phyloP scores from a whole-genome alignment of 208 protist genomes.

The Acanthamoeba rhysodes region DNA sequence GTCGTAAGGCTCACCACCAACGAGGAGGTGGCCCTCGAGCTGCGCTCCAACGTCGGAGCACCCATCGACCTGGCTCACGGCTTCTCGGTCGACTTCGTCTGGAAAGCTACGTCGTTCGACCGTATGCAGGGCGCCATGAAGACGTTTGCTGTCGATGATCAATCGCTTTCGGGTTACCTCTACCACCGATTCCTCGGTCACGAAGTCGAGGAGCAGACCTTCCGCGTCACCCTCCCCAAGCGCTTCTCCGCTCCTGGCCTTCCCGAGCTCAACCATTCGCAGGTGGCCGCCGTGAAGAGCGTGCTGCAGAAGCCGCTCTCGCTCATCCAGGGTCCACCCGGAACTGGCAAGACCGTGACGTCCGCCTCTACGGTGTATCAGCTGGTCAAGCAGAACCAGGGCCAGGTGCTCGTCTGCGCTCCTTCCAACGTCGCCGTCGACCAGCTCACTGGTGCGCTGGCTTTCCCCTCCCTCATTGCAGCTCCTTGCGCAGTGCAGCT shows the following conservation, averaged over 20 bases:
- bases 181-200: constrained; percentile 96
- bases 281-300: constrained; percentile 91
- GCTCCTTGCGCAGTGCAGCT: neutral
- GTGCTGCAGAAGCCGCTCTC: constrained; percentile 92
- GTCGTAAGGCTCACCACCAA: constrained; percentile 86
- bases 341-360: constrained; percentile 99
- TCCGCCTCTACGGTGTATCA: constrained; percentile 97
- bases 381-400: constrained; percentile 87
- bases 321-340: constrained; percentile 97
- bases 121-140: constrained; percentile 93
- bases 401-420: constrained; percentile 94
- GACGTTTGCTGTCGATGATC: constrained; percentile 93
- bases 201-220: constrained; percentile 82
- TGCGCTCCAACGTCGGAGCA: constrained; percentile 78
- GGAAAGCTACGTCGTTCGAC: constrained; percentile 94
- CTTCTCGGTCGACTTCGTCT: constrained; percentile 95
- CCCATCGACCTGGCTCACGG: constrained; percentile 79
- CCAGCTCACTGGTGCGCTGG: constrained; percentile 90
- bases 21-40: constrained; percentile 91
- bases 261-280: constrained; percentile 95
- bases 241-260: constrained; percentile 89
- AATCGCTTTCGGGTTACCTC: constrained; percentile 92
- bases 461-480: too few species aligned
- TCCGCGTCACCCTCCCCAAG: constrained; percentile 78
- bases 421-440: constrained; percentile 98